phyloP scores from a whole-genome alignment of 1,284 basidiomycete species.

The Moesziomyces antarcticus region DNA sequence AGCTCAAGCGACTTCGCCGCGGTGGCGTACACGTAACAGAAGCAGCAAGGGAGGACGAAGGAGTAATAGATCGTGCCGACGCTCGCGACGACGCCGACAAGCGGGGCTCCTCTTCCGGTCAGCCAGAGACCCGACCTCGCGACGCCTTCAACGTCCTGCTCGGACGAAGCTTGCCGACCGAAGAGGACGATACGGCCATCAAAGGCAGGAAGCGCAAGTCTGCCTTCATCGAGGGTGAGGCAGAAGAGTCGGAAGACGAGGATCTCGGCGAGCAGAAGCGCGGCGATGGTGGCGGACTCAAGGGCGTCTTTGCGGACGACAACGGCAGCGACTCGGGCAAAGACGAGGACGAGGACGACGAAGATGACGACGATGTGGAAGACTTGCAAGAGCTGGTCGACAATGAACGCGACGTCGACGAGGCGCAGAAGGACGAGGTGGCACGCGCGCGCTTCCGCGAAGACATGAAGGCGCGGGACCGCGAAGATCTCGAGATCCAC shows the following conservation, averaged over 20 bases:
- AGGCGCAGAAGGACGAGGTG: constrained; percentile 58
- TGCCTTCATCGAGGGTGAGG: constrained; percentile 63
- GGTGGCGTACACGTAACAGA: constrained; percentile 1
- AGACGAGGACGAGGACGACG: constrained; percentile 51
- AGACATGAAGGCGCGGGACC: constrained; percentile 56
- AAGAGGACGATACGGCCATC: background rate
- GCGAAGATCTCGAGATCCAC: constrained; percentile 54
- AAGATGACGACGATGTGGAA: constrained; percentile 56
- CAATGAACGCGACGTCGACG: constrained; percentile 58
- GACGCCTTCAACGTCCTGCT: constrained; percentile 37
- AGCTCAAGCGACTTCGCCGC: constrained; percentile 41
- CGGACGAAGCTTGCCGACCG: background rate
- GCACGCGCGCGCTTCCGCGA: constrained; percentile 50
- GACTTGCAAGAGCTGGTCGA: constrained; percentile 62
- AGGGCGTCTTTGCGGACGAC: constrained; percentile 59
- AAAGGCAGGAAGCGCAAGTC: constrained; percentile 44
- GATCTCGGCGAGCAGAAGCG: constrained; percentile 34
- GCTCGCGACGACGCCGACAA: constrained; percentile 15
- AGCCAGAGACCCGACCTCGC: constrained; percentile 27
- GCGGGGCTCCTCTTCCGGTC: constrained; percentile 25
- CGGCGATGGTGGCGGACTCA: constrained; percentile 54
- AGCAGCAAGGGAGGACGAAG: background rate
- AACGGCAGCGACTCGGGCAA: constrained; percentile 14
- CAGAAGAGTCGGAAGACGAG: constrained; percentile 66
- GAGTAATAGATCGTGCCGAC: background rate